Percentiles rank a stretch among this genome's conserved stretches.
Conservation (phyloP, 441 rosid genomes). For the Corymbia calophylla region DNA sequence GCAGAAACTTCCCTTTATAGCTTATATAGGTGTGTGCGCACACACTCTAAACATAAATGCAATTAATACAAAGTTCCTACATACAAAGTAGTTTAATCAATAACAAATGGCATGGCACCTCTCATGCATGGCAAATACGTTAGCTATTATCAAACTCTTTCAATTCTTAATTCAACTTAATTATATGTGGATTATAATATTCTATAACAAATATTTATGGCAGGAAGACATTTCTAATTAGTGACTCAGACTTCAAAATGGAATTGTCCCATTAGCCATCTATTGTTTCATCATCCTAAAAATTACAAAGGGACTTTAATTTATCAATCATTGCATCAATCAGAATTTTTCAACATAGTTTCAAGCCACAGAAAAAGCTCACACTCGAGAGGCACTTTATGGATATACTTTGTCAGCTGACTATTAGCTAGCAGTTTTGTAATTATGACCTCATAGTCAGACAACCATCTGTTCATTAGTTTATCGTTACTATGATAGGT, state of each 20-base stretch:
- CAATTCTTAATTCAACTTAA: neutral
- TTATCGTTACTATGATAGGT: neutral
- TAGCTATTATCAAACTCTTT: neutral
- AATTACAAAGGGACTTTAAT: neutral
- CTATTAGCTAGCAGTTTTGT: neutral
- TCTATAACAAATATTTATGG: neutral
- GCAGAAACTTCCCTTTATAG: neutral
- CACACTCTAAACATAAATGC: neutral
- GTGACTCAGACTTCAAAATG: neutral
- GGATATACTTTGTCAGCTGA: neutral
- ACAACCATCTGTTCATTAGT: neutral
- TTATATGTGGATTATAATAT: neutral
- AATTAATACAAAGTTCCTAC: neutral
- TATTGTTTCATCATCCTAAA: neutral
- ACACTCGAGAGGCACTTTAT: neutral
- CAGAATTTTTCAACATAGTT: neutral
- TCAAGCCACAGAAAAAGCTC: neutral
- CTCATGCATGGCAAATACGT: neutral
- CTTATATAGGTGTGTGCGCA: neutral
- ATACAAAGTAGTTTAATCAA: neutral
- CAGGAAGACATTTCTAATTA: neutral
- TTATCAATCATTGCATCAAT: neutral
- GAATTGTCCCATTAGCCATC: neutral
- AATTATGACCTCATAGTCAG: neutral
- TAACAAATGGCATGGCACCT: neutral